Percentiles rank a stretch among this genome's conserved stretches.
Evolutionary conservation across 345 rosid genomes (phyloP).

Genomic region (Gossypioides kirkii): DNA sequence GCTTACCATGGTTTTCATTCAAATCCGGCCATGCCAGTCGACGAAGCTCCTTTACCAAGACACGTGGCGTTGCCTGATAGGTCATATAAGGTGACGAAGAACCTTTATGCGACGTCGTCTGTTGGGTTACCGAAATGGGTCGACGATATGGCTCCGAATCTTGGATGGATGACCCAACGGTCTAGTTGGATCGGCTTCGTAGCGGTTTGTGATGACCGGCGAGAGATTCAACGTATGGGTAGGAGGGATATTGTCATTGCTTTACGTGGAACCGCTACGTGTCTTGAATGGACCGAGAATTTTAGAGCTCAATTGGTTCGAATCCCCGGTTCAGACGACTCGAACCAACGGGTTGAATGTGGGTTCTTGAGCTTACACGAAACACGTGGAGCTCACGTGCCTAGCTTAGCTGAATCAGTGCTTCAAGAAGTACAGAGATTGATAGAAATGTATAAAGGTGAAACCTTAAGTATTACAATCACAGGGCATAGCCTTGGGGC

Average conservation of each 20-base stretch:
- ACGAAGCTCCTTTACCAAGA: conserved; percentile 43
- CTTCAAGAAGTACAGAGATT: conserved; percentile 48
- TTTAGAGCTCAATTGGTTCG: conserved; percentile 55
- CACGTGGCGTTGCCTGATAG: conserved; percentile 64
- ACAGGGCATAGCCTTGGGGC: conserved; percentile 97
- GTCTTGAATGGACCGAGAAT: conserved; percentile 95
- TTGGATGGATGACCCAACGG: conserved; percentile 89
- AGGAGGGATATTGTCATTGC: conserved; percentile 87
- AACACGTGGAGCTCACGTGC: conserved; percentile 44
- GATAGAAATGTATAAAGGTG: conserved; percentile 52
- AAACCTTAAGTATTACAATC: conserved; percentile 69
- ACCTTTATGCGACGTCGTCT: conserved; percentile 84
- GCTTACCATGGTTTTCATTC: conserved; percentile 66
- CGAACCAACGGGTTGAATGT: conserved; percentile 61
- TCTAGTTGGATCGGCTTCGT: conserved; percentile 95
- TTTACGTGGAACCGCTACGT: conserved; percentile 84
- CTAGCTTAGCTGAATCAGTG: conserved; percentile 55
- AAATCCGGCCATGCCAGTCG: conserved; percentile 55
- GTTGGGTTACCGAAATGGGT: conserved; percentile 79
- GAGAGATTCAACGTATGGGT: conserved; percentile 91
- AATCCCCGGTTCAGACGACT: conserved; percentile 20
- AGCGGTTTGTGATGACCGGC: conserved; percentile 74
- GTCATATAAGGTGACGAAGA: conserved; percentile 66
- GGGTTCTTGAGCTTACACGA: conserved; percentile 74
- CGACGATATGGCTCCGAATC: conserved; percentile 75